Evolutionary conservation across 768 basidiomycete genomes (phyloP).

Genomic region (Psilocybe sp.): DNA sequence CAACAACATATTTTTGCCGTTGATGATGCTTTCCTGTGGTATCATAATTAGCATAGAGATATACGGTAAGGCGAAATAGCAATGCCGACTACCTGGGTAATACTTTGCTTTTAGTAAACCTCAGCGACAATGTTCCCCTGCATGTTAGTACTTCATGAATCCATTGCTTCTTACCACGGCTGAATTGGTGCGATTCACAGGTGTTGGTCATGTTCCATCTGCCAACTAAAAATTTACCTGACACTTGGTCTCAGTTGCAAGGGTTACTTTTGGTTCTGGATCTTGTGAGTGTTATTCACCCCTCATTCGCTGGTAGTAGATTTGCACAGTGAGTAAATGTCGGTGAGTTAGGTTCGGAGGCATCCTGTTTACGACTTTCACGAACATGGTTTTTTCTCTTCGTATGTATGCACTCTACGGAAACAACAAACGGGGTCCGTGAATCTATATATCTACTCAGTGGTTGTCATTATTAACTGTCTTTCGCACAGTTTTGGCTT

Average conservation of each 20-base stretch:
- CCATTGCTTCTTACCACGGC: too few relatives aligned
- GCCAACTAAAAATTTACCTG: too few relatives aligned
- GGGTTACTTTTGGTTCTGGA: constrained; percentile 1
- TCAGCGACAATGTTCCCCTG: background rate
- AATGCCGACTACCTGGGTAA: too few relatives aligned
- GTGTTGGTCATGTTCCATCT: background rate
- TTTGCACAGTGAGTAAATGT: too few relatives aligned
- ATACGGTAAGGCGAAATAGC: too few relatives aligned
- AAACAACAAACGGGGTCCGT: background rate
- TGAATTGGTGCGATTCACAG: too few relatives aligned
- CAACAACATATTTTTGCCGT: too few relatives aligned
- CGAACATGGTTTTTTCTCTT: background rate
- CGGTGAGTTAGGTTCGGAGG: background rate
- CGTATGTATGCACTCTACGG: background rate
- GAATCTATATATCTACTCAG: too few relatives aligned
- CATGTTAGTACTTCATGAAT: background rate
- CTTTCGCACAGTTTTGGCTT: background rate
- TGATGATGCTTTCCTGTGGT: too few relatives aligned
- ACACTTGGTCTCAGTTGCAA: background rate
- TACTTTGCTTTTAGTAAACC: background rate
- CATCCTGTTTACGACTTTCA: background rate
- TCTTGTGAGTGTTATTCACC: too few relatives aligned
- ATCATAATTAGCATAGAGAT: background rate
- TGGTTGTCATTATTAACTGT: too few relatives aligned
- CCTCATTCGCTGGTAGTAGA: too few relatives aligned